These are phyloP conservation scores for Pleurotus ostreatus DNA, from an alignment of 768 basidiomycete species.

Conservation along the genomic window DNA sequence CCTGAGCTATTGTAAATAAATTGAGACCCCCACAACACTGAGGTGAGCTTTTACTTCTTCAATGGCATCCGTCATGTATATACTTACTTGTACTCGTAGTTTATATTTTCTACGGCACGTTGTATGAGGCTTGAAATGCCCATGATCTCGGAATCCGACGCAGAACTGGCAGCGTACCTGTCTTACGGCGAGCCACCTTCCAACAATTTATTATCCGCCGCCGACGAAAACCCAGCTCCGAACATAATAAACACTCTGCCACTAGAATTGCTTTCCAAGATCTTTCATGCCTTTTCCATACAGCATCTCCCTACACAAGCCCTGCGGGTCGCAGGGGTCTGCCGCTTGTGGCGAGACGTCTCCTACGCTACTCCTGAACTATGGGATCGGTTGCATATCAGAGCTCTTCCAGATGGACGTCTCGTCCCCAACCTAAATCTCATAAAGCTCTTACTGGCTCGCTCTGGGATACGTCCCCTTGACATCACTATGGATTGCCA, in stretches of 20 bases:
- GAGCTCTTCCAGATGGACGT: background rate
- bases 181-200: background rate
- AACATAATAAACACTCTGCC: background rate
- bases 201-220: background rate
- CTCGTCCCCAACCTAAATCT: conserved; percentile 20
- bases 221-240: background rate
- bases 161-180: background rate
- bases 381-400: conserved; percentile 21
- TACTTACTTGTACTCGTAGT: too few relatives aligned
- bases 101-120: too few relatives aligned
- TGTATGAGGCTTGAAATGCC: too few relatives aligned
- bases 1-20: too few relatives aligned
- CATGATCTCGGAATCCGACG: background rate
- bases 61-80: too few relatives aligned
- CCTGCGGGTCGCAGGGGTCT: conserved; percentile 26
- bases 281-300: background rate
- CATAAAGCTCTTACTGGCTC: conserved; percentile 1
- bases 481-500: background rate
- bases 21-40: too few relatives aligned
- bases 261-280: conserved; percentile 1
- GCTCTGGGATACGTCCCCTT: conserved; percentile 2
- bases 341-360: conserved; percentile 26
- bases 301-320: conserved; percentile 22
- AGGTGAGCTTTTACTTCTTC: too few relatives aligned
- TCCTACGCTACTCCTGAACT: conserved; percentile 24